Base-by-base conservation (phyloP, 2,329 filamentous ascomycete species). In the Diaporthe aspalathi region DNA sequence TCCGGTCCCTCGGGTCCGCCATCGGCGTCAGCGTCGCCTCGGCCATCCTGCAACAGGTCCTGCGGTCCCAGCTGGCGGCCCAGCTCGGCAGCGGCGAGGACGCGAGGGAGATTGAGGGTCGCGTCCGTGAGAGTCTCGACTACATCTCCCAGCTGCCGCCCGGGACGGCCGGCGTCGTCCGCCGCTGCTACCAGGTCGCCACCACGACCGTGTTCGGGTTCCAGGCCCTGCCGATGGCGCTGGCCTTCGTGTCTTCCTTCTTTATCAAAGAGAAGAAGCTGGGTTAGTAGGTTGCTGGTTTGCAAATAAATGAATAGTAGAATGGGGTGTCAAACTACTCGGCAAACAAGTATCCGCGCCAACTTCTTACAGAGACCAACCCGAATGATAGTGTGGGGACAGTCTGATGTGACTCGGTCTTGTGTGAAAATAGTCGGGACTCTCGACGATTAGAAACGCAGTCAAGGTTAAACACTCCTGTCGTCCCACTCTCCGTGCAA, bases 1-100 rank as follows among this genome's bases (percentile, higher is more conserved):
- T 95, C 84, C 90, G 93, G 49, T 92, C 91, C 1, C 84, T 95
- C 0, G 93, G 93, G n/a, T 85, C 93, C n/a, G 92, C 91, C 8
- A 83, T 94, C 70, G 93, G 93, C 14, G 85, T 94, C 69, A 92
- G 91, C n/a, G 82, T 93, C 70, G 88, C 88, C 65, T 90, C 92
- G 1, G 93, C 92, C 1, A 86, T 93, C 9, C 87, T 94, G 56
- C 94, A 95, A 78, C 89, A 92, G 77, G 85, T 86, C 3, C 83
- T 95, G 24, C 85, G 92, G 20, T 82, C 82, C 2, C 83, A 87
- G 57, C 83, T 95, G 5, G 82, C 84, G 2, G 76, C 79, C 1
- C 83, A 85, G 2, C 81, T 94, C 57, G 81, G 84, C 5, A 85
- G 85, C 67, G 88, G 88, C 70, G 84, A 87, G 29, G 86, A 90